Conservation (phyloP, 208 protist genomes). For the Novymonas esmeraldas region DNA sequence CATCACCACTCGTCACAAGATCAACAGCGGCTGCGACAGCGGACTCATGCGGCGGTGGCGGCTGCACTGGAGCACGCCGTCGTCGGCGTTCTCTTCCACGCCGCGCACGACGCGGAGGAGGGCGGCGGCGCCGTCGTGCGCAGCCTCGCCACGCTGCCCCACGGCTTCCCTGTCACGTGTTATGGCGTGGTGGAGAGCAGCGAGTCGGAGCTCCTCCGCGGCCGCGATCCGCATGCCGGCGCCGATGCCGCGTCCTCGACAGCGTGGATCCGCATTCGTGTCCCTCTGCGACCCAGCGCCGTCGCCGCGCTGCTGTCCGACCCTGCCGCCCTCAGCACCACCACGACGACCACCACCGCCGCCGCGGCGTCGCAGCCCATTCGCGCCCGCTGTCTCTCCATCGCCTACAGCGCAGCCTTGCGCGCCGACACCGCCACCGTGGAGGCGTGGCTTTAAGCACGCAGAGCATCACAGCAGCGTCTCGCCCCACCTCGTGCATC, state of each 20-base stretch:
- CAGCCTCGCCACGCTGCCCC: slow-evolving; percentile 40
- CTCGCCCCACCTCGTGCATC: not conserved
- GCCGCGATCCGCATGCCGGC: not conserved
- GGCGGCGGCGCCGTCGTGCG: slow-evolving; percentile 19
- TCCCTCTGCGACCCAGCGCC: slow-evolving; percentile 48
- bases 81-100: slow-evolving; percentile 69
- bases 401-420: slow-evolving; percentile 59
- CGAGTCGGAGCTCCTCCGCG: slow-evolving; percentile 53
- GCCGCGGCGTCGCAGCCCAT: too few relatives aligned
- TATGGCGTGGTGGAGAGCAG: slow-evolving; percentile 83
- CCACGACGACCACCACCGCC: not conserved
- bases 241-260: not conserved
- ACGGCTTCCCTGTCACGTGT: slow-evolving; percentile 73
- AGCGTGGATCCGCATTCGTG: slow-evolving; percentile 50
- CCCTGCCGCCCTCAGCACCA: not conserved
- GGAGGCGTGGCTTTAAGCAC: slow-evolving; percentile 27
- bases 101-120: too few relatives aligned
- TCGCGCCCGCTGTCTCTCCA: too few relatives aligned
- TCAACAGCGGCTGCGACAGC: not conserved
- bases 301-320: slow-evolving; percentile 30
- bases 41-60: slow-evolving; percentile 46
- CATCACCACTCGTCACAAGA: too few relatives aligned
- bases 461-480: not conserved
- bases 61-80: slow-evolving; percentile 71
- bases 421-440: slow-evolving; percentile 62